Evolutionary conservation across 345 rosid genomes (phyloP).

Genomic region (Eucalyptus polybractea): DNA sequence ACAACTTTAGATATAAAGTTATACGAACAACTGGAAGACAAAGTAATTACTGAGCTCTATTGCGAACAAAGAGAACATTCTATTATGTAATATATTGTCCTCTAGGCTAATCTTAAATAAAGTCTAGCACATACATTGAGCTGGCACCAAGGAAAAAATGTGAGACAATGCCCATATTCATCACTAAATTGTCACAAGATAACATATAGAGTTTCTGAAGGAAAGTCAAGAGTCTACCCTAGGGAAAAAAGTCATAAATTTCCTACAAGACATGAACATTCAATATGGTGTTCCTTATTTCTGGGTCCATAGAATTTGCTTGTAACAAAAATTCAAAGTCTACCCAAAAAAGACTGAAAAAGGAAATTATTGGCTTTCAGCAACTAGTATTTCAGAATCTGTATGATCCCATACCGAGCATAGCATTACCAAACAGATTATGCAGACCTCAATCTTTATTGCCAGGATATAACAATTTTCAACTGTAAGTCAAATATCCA

Average conservation of each 20-base stretch:
- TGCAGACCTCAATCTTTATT: background rate
- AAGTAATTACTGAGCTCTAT: background rate
- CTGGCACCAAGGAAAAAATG: background rate
- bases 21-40: background rate
- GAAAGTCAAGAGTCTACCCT: background rate
- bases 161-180: background rate
- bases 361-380: background rate
- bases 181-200: background rate
- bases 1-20: background rate
- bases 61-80: background rate
- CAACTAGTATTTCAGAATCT: background rate
- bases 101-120: background rate
- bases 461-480: background rate
- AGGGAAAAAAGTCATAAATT: background rate
- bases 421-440: background rate
- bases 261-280: background rate
- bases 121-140: background rate
- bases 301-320: background rate
- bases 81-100: background rate
- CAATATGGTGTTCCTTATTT: background rate
- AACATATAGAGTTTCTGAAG: background rate
- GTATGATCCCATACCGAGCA: background rate
- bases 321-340: background rate
- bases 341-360: background rate
- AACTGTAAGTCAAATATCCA: background rate